Evolutionary conservation across 1,139 yeast genomes (phyloP).

Genomic region (Diutina neorugosa): DNA sequence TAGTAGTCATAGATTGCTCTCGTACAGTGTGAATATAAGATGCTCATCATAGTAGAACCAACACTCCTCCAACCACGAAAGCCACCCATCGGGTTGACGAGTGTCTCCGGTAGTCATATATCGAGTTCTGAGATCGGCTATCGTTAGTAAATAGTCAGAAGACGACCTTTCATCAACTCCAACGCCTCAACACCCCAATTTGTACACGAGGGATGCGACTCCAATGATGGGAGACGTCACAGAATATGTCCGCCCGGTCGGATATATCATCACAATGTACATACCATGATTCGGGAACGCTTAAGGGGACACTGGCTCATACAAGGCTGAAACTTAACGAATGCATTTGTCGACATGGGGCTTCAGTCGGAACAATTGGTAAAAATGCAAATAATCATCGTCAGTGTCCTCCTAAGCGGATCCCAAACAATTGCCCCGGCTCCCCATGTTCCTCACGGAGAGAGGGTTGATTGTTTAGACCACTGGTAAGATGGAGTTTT

Average conservation of each 20-base stretch:
- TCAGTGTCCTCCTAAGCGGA: constrained; percentile 10
- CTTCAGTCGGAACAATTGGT: constrained; percentile 82
- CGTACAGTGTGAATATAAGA: constrained; percentile 55
- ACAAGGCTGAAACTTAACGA: constrained; percentile 87
- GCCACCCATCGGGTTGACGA: not conserved
- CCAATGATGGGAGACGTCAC: constrained; percentile 38
- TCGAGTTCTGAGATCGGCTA: constrained; percentile 6
- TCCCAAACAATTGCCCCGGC: not conserved
- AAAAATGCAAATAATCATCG: constrained; percentile 58
- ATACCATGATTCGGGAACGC: constrained; percentile 13
- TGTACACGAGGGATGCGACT: constrained; percentile 60
- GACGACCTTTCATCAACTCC: constrained; percentile 62
- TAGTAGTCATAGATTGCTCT: constrained; percentile 39
- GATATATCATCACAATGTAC: constrained; percentile 40
- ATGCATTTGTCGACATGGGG: constrained; percentile 62
- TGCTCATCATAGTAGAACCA: constrained; percentile 31
- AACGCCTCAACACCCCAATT: constrained; percentile 38
- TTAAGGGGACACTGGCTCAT: constrained; percentile 33
- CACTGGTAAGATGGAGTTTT: not conserved
- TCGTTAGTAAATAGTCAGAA: constrained; percentile 15
- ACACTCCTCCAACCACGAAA: constrained; percentile 9
- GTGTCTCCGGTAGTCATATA: constrained; percentile 6
- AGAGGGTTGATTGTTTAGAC: not conserved
- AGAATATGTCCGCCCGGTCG: constrained; percentile 78
- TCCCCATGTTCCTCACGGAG: not conserved